Conservation (phyloP, 2,329 filamentous ascomycete genomes). For the Sporothrix luriei region DNA sequence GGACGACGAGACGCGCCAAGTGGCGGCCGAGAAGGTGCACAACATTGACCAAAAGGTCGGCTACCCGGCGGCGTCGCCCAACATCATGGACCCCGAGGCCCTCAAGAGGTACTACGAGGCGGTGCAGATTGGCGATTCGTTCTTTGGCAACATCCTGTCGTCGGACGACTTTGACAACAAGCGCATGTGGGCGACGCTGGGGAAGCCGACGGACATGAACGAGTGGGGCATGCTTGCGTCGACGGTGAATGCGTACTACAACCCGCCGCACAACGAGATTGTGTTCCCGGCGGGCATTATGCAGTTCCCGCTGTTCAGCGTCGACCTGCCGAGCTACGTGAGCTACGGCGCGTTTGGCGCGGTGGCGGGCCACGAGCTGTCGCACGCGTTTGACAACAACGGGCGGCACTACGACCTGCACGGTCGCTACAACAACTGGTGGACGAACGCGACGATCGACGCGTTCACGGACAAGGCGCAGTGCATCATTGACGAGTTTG, state of each 20-base stretch:
- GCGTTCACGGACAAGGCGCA: conserved; percentile 61
- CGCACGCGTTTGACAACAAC: conserved; percentile 69
- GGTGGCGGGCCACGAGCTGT: conserved; percentile 69
- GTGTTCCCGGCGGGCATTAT: conserved; percentile 70
- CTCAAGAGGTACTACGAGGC: conserved; percentile 60
- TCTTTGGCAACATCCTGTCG: conserved; percentile 61
- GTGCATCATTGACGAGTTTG: conserved; percentile 71
- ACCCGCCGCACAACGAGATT: conserved; percentile 66
- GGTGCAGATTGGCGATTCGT: conserved; percentile 54
- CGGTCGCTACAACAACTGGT: conserved; percentile 68
- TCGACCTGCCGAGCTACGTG: conserved; percentile 64
- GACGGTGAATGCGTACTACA: conserved; percentile 69
- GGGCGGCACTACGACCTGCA: conserved; percentile 66
- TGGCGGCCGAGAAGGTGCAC: conserved; percentile 66
- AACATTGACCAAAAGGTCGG: conserved; percentile 71
- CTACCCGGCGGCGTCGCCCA: conserved; percentile 61
- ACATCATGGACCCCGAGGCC: conserved; percentile 60
- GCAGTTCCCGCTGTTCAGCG: conserved; percentile 68
- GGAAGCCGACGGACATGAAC: conserved; percentile 62
- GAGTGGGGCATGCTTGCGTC: conserved; percentile 63
- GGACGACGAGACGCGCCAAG: conserved; percentile 60
- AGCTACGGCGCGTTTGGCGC: conserved; percentile 70
- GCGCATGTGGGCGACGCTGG: conserved; percentile 59
- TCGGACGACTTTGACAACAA: conserved; percentile 53
- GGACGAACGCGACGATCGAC: conserved; percentile 61